Evolutionary conservation across 306 rosid genomes (phyloP).

Genomic region (Castanea mollissima): DNA sequence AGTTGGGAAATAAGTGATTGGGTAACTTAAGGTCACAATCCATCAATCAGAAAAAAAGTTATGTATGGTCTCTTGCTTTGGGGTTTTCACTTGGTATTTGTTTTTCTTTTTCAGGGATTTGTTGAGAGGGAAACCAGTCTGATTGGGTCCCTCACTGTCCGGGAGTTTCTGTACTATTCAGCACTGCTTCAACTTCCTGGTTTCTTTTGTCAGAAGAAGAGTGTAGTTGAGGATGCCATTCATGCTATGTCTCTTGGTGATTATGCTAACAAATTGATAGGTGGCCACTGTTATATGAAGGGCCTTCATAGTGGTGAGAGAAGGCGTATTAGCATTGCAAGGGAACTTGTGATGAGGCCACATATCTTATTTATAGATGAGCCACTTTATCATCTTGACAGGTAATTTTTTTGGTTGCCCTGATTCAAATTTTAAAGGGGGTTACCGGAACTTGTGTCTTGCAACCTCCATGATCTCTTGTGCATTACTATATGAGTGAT

Average conservation of each 20-base stretch:
- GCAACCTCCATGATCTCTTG: not conserved
- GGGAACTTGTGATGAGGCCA: constrained; percentile 98
- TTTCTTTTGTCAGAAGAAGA: constrained; percentile 91
- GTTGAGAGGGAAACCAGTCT: constrained; percentile 87
- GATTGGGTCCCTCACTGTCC: constrained; percentile 95
- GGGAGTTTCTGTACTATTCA: constrained; percentile 89
- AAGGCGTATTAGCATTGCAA: constrained; percentile 91
- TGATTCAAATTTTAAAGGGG: not conserved
- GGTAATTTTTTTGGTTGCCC: constrained; percentile 42
- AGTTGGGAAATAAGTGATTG: not conserved
- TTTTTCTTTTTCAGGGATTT: constrained; percentile 66
- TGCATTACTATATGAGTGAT: not conserved
- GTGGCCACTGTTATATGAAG: constrained; percentile 96
- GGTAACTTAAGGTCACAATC: not conserved
- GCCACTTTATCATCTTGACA: constrained; percentile 93
- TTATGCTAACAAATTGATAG: constrained; percentile 87
- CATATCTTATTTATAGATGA: constrained; percentile 89
- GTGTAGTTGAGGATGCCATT: constrained; percentile 94
- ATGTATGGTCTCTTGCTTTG: not conserved
- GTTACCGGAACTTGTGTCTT: not conserved
- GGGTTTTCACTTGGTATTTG: constrained; percentile 6
- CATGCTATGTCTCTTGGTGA: constrained; percentile 91
- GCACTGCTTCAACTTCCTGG: constrained; percentile 96
- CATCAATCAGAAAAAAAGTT: not conserved
- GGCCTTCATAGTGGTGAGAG: constrained; percentile 95